Conservation (phyloP, 345 rosid species). For the Populus simonii region DNA sequence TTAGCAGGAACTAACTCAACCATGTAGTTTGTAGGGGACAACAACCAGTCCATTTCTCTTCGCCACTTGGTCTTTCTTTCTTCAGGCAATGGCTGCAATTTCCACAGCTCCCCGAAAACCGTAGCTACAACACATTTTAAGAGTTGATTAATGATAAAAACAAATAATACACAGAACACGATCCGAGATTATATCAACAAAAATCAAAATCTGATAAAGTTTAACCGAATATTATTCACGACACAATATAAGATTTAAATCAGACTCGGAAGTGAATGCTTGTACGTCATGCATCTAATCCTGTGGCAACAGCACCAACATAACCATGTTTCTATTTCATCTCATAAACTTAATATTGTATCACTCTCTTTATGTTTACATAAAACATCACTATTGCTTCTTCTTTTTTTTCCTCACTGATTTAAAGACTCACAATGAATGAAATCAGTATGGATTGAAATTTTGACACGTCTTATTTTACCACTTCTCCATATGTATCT, state of each 20-base stretch:
- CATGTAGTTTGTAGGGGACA: slow-evolving; percentile 93
- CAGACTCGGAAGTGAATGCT: background rate
- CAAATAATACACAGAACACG: background rate
- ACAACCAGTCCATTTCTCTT: slow-evolving; percentile 92
- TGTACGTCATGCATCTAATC: background rate
- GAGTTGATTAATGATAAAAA: background rate
- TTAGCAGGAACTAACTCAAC: slow-evolving; percentile 94
- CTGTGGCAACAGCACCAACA: background rate
- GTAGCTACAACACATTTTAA: slow-evolving; percentile 46
- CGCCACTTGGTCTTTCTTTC: slow-evolving; percentile 79
- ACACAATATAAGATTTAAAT: background rate
- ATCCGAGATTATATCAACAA: background rate
- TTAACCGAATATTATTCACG: background rate
- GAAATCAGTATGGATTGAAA: background rate
- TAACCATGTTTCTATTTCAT: background rate
- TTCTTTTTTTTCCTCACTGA: background rate
- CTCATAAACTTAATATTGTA: background rate
- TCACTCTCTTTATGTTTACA: background rate
- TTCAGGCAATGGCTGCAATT: slow-evolving; percentile 76
- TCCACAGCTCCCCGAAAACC: slow-evolving; percentile 95
- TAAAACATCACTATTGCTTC: background rate
- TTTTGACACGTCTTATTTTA: background rate
- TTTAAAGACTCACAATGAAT: background rate
- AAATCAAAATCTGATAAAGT: background rate
- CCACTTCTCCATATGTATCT: background rate